These are phyloP conservation scores for Sugiyamaella castrensis DNA, from an alignment of 1,139 yeast species.

Conservation along the genomic window DNA sequence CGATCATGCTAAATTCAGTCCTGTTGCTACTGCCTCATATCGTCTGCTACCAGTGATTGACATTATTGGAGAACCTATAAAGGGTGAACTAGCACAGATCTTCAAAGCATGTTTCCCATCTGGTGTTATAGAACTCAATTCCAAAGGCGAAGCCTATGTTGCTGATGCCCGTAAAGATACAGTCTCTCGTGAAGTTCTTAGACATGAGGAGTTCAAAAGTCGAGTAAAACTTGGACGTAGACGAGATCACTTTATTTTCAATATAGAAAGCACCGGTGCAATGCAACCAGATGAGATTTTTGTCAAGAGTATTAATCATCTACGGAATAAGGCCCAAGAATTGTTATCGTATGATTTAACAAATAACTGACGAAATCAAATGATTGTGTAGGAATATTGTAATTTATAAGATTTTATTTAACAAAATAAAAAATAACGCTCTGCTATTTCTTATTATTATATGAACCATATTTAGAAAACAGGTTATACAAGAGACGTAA, in stretches of 20 bases:
- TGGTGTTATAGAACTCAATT: slow-evolving; percentile 81
- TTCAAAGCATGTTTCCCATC: slow-evolving; percentile 89
- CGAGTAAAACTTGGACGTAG: slow-evolving; percentile 88
- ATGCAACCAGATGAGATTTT: slow-evolving; percentile 96
- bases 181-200: slow-evolving; percentile 90
- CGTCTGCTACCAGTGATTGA: slow-evolving; percentile 90
- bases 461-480: too few relatives aligned
- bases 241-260: slow-evolving; percentile 90
- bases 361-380: neutral
- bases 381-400: slow-evolving; percentile 1
- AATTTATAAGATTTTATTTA: slow-evolving; percentile 4
- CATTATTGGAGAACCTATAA: slow-evolving; percentile 59
- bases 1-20: slow-evolving; percentile 96
- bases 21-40: slow-evolving; percentile 96
- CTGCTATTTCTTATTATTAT: too few relatives aligned
- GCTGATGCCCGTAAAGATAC: slow-evolving; percentile 91
- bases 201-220: slow-evolving; percentile 86
- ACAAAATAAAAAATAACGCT: too few relatives aligned
- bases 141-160: slow-evolving; percentile 70
- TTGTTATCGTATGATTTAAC: slow-evolving; percentile 39
- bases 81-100: slow-evolving; percentile 70
- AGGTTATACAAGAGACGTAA: too few relatives aligned
- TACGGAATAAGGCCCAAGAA: slow-evolving; percentile 82
- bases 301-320: slow-evolving; percentile 78
- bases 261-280: slow-evolving; percentile 93